These are phyloP conservation scores for Blastobotrys buckinghamii DNA, from an alignment of 1,139 yeast species.

Conservation along the genomic window DNA sequence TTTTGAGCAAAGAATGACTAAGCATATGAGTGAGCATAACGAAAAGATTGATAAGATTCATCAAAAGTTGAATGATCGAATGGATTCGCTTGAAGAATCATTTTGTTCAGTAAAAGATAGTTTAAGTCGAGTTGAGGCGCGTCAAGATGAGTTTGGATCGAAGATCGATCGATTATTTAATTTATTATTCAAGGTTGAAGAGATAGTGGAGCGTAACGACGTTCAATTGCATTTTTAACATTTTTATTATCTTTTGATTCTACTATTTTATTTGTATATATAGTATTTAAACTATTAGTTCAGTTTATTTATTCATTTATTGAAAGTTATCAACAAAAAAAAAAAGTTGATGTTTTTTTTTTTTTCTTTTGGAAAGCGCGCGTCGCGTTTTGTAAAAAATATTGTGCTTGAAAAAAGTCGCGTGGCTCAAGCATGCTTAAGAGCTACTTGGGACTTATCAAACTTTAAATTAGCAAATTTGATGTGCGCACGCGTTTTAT, in stretches of 20 bases:
- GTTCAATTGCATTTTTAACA: background rate
- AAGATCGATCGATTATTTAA: background rate
- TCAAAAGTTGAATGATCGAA: background rate
- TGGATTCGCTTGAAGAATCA: background rate
- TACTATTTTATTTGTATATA: background rate
- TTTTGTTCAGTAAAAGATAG: background rate
- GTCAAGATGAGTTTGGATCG: background rate
- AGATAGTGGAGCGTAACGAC: slow-evolving; percentile 1
- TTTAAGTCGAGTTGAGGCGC: background rate
- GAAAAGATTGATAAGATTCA: background rate
- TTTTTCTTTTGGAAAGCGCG: background rate
- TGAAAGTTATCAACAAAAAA: too few relatives aligned
- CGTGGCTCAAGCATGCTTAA: too few relatives aligned
- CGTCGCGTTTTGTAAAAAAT: background rate
- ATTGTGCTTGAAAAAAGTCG: background rate
- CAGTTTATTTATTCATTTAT: background rate
- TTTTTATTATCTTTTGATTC: background rate
- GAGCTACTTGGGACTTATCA: too few relatives aligned
- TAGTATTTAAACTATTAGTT: background rate
- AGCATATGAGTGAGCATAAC: background rate
- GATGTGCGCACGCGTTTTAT: too few relatives aligned
- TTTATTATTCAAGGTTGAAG: background rate
- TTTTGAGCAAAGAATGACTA: background rate
- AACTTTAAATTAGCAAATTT: too few relatives aligned
- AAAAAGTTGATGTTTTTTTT: background rate